These are phyloP conservation scores for Cutaneotrichosporon dermatis DNA, from an alignment of 1,284 basidiomycete genomes.

Conservation along the genomic window DNA sequence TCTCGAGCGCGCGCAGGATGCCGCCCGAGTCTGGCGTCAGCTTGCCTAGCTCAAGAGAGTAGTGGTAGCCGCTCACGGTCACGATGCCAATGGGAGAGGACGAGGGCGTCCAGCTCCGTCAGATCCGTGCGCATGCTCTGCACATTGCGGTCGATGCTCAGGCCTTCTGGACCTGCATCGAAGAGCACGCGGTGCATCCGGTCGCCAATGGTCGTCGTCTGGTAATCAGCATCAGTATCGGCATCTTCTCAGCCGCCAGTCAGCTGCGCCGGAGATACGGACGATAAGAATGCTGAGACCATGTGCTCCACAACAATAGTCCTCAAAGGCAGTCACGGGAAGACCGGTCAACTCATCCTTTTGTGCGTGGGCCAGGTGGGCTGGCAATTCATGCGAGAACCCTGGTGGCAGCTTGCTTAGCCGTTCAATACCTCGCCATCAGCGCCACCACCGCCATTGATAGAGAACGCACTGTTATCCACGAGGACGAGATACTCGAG, in stretches of 20 bases:
- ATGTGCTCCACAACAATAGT: constrained; percentile 77
- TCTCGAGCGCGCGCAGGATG: constrained; percentile 59
- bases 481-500: constrained; percentile 39
- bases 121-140: constrained; percentile 58
- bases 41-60: neutral
- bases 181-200: constrained; percentile 60
- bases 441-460: too few species aligned
- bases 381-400: constrained; percentile 65
- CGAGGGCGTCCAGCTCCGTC: constrained; percentile 58
- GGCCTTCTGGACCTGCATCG: constrained; percentile 73
- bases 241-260: too few species aligned
- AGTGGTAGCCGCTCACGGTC: constrained; percentile 52
- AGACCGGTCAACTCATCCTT: constrained; percentile 59
- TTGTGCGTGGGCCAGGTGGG: constrained; percentile 53
- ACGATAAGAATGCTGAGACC: constrained; percentile 74
- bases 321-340: constrained; percentile 65
- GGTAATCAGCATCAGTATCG: neutral
- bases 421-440: constrained; percentile 49
- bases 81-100: constrained; percentile 76
- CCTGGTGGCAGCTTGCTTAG: constrained; percentile 71
- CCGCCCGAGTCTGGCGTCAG: constrained; percentile 56
- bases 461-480: constrained; percentile 31
- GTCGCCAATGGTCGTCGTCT: constrained; percentile 49
- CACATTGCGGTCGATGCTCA: constrained; percentile 65
- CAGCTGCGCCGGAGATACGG: constrained; percentile 26